phyloP scores from a whole-genome alignment of 371 early-diverging fungal genomes.

The Mortierella sp. region DNA sequence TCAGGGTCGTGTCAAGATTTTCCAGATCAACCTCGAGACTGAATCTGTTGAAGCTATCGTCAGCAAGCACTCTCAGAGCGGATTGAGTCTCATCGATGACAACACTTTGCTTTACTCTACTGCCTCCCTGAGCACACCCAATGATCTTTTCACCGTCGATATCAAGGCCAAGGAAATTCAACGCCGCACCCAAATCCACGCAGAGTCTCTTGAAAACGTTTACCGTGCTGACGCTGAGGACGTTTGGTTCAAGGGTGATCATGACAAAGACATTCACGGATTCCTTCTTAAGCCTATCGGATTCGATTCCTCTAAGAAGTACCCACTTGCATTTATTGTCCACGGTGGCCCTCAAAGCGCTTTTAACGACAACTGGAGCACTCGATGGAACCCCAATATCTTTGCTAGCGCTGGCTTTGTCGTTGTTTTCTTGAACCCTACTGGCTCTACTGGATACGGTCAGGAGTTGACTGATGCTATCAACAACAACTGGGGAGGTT shows the following conservation, averaged over 20 bases:
- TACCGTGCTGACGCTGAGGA: conserved; percentile 66
- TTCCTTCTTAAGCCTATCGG: conserved; percentile 77
- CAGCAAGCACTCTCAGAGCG: conserved; percentile 63
- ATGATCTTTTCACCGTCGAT: conserved; percentile 56
- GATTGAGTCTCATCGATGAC: conserved; percentile 56
- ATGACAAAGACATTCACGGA: conserved; percentile 77
- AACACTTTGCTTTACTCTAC: conserved; percentile 60
- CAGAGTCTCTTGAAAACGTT: conserved; percentile 47
- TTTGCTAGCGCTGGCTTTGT: conserved; percentile 84
- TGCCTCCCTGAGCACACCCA: conserved; percentile 65
- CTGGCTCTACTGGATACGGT: conserved; percentile 89
- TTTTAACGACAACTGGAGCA: conserved; percentile 77
- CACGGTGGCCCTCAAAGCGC: conserved; percentile 90
- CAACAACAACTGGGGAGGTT: conserved; percentile 82
- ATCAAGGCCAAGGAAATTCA: conserved; percentile 57
- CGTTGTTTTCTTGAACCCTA: conserved; percentile 82
- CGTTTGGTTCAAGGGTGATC: conserved; percentile 76
- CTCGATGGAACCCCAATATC: conserved; percentile 80
- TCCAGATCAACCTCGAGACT: conserved; percentile 62
- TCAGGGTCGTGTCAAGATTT: conserved; percentile 70
- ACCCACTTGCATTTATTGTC: conserved; percentile 86
- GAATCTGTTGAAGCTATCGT: conserved; percentile 64
- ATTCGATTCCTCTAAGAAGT: conserved; percentile 69
- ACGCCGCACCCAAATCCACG: conserved; percentile 53
- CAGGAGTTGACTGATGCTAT: conserved; percentile 83